Percentiles rank a stretch among this genome's conserved stretches.
phyloP scores from a whole-genome alignment of 345 rosid genomes.

The Corchorus olitorius region DNA sequence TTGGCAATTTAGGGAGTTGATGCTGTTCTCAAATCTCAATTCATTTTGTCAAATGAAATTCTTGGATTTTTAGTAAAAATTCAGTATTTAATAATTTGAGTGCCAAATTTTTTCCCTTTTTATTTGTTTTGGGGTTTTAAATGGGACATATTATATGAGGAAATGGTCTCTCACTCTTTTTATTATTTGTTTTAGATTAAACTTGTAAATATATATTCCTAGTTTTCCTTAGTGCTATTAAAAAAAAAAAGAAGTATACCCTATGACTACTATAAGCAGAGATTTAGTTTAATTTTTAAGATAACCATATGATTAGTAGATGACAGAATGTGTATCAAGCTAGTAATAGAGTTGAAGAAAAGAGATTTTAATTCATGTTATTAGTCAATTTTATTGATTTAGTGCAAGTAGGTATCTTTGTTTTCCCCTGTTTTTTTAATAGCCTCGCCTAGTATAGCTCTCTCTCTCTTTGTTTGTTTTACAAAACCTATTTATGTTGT shows the following conservation, averaged over 20 bases:
- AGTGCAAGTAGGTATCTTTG: neutral
- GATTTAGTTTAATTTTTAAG: neutral
- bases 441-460: neutral
- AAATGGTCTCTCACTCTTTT: no score
- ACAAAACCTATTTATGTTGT: neutral
- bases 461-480: neutral
- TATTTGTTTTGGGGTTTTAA: neutral
- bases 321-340: neutral
- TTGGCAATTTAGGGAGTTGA: neutral
- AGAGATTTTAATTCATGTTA: neutral
- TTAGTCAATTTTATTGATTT: neutral
- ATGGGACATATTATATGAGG: no score
- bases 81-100: neutral
- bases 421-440: conserved; percentile 2
- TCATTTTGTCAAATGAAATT: neutral
- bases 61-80: neutral
- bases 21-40: neutral
- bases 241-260: neutral
- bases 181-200: neutral
- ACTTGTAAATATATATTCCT: neutral
- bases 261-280: neutral
- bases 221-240: neutral
- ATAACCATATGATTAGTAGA: conserved; percentile 1
- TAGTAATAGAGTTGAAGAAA: conserved; percentile 5
- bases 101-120: neutral